A percentile compares a stretch with the other conserved stretches of the same genome.
phyloP scores from a whole-genome alignment of 768 basidiomycete species.

The Kockovaella imperatae region DNA sequence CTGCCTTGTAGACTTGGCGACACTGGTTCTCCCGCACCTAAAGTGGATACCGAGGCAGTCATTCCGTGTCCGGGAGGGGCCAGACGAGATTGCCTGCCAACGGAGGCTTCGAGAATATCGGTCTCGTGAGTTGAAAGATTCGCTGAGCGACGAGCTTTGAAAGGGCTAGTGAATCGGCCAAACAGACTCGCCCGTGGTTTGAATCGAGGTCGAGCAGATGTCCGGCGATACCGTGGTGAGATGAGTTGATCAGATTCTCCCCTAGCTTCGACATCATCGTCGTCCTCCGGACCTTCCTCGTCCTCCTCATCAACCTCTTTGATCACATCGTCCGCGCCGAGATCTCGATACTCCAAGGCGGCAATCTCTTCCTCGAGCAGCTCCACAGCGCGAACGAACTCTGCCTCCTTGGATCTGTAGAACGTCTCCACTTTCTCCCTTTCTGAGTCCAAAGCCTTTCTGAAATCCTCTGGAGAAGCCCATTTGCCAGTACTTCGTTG shows the following conservation, averaged over 20 bases:
- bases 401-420: conserved; percentile 68
- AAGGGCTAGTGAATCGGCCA: conserved; percentile 12
- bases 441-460: conserved; percentile 70
- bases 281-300: conserved; percentile 20
- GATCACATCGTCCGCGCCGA: conserved; percentile 29
- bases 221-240: not conserved
- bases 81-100: no score
- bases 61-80: conserved; percentile 7
- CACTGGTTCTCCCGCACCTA: not conserved
- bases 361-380: conserved; percentile 43
- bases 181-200: conserved; percentile 7
- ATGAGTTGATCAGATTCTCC: conserved; percentile 10
- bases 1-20: not conserved
- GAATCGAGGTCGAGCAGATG: not conserved
- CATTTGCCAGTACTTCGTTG: conserved; percentile 12
- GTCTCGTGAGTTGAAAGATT: conserved; percentile 28
- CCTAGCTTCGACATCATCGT: conserved; percentile 1
- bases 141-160: conserved; percentile 9
- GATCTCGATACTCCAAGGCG: conserved; percentile 41
- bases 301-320: conserved; percentile 42
- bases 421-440: conserved; percentile 70
- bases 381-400: conserved; percentile 49
- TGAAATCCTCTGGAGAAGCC: conserved; percentile 51
- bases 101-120: conserved; percentile 37
- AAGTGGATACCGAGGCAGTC: conserved; percentile 10